Evolutionary conservation across 805 yeast genomes (phyloP), one percentile per base, ranked within the genome.

Genomic region (Metschnikowia continentalis): DNA sequence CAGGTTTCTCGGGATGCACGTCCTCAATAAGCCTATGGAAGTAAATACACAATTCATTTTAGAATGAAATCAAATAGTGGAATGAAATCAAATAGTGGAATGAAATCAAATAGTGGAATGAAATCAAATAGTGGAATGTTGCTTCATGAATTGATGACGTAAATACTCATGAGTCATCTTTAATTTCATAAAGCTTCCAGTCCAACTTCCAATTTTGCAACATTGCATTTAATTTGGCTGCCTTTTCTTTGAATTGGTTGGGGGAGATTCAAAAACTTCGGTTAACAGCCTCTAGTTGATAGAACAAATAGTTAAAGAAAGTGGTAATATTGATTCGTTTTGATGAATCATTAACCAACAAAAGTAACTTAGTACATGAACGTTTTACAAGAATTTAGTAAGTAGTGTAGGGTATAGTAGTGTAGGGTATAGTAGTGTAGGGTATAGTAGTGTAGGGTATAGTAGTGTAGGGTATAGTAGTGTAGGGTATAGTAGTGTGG

Each of bases 41-140:
- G 64, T 88, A 90, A 7, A 90, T 83, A 11, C 81, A 71, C 30
- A 90, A 65, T 0, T 87, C 87, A 53, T 85, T 80, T 62, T 87
- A 84, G 61, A 90, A 89, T 6, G 95, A 85, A 76, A 83, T 75
- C 22, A 64, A n/a, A n/a, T 90, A 96, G 60, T 88, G 92, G 62
- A 80, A 84, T 14, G 89, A n/a, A n/a, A n/a, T 86, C 83, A 64
- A n/a, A n/a, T 90, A 96, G 60, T 88, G 92, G 62, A 80, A 84
- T 14, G 89, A n/a, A n/a, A n/a, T 86, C 83, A 64, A n/a, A n/a
- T 90, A 96, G 60, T 88, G 92, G 62, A 80, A 84, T 14, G 89
- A n/a, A n/a, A n/a, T 86, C 83, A 64, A n/a, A n/a, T 90, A 96
- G 60, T 88, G 92, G 62, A 80, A 84, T 14, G 89, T 78, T 2